Evolutionary conservation across 1,284 basidiomycete species (phyloP), one percentile per base, ranked within the genome.

Genomic region (Farysia itapuensis): DNA sequence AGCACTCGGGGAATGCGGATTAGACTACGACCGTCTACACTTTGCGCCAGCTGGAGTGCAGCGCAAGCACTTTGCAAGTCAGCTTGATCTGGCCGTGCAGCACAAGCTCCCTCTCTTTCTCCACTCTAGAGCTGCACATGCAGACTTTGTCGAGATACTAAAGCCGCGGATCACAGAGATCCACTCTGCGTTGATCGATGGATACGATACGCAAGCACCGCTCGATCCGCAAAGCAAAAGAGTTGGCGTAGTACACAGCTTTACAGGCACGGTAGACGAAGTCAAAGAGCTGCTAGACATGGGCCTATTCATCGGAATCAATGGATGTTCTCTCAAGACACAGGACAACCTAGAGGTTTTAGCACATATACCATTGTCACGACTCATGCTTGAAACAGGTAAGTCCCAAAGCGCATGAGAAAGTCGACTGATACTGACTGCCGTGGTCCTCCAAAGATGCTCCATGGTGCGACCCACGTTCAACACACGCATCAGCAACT

Each of bases 321-420:
- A 91, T 60, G 89, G 90, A 0, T 92, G 90, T 74, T 86, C 86
- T 2, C 78, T 94, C 57, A 93, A 92, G 78, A 89, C 87, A 0
- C 80, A 82, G 29, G 84, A 86, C 36, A 89, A 88, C 64, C 77
- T 93, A 0, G 78, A 81, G 1, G 81, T 84, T 2, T 81, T 84
- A 7, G 82, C 82, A 46, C 75, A 80, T 2, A 83, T 93, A 21
- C 85, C 82, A 1, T 79, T 84, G 3, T 84, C 86, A 23, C 80
- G 80, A 43, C 77, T 94, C 35, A 80, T 92, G 79, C 79, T 94
- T 11, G 90, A 94, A 75, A 91, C 88, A 24, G 60, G 88, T 85
- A 33, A 44, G 80, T 72, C 12, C 28, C 15, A 7, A 14, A 31
- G n/a, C 15, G 23, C 30, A 25, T 43, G 29, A n/a, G 23, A 19